Evolutionary conservation across 345 rosid species (phyloP).

Genomic region (Pseudoturritis turrita): DNA sequence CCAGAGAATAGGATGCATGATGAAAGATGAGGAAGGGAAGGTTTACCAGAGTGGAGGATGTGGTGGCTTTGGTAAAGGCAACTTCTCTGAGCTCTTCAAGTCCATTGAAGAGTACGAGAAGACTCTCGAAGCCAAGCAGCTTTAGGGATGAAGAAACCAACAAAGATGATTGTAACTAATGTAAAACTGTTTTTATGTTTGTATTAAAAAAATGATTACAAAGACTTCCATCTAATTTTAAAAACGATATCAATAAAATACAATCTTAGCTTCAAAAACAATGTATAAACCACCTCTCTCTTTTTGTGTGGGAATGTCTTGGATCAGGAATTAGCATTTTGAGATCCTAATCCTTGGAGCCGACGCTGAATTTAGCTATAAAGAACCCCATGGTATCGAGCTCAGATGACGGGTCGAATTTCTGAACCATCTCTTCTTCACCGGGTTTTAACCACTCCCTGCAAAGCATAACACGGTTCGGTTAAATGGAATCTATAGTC

Average conservation of each 20-base stretch:
- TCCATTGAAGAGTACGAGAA: slow-evolving; percentile 94
- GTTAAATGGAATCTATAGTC: neutral
- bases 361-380: slow-evolving; percentile 80
- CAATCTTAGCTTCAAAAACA: neutral
- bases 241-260: slow-evolving; percentile 7
- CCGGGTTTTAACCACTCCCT: slow-evolving; percentile 97
- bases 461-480: neutral
- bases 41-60: slow-evolving; percentile 86
- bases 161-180: neutral
- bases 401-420: slow-evolving; percentile 83
- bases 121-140: slow-evolving; percentile 64
- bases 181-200: neutral
- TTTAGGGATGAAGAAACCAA: slow-evolving; percentile 12
- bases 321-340: neutral
- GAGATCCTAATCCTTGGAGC: slow-evolving; percentile 34
- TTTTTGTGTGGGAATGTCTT: neutral
- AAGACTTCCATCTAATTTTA: neutral
- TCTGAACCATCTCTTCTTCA: slow-evolving; percentile 86
- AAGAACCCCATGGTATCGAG: slow-evolving; percentile 94
- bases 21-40: slow-evolving; percentile 62
- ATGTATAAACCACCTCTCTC: neutral
- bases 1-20: slow-evolving; percentile 84
- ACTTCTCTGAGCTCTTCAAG: slow-evolving; percentile 89
- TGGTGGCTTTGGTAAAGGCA: slow-evolving; percentile 95
- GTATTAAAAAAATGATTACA: neutral